A percentile compares a stretch with the other conserved stretches of the same genome.
These are phyloP conservation scores for Corrigiola litoralis DNA, from an alignment of 179 eudicot genomes.

Conservation along the genomic window DNA sequence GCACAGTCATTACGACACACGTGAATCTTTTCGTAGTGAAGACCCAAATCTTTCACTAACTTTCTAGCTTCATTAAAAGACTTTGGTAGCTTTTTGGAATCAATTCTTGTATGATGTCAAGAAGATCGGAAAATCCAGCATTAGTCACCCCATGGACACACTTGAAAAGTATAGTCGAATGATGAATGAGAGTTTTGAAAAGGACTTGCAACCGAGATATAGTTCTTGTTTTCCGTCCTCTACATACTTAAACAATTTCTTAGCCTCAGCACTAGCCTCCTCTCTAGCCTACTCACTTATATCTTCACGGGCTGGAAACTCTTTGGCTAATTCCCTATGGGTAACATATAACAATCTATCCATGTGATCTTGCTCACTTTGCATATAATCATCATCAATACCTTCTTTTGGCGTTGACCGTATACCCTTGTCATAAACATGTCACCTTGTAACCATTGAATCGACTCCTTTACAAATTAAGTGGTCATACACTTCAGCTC, in stretches of 20 bases:
- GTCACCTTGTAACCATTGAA: too few relatives aligned
- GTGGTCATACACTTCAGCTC: too few relatives aligned
- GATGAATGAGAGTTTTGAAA: neutral
- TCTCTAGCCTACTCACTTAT: neutral
- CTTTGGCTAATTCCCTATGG: too few relatives aligned
- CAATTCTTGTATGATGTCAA: neutral
- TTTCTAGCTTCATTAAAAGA: neutral
- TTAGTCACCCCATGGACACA: neutral
- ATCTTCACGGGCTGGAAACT: neutral
- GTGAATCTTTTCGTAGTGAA: too few relatives aligned
- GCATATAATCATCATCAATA: too few relatives aligned
- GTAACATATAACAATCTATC: too few relatives aligned
- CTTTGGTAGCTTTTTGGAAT: neutral
- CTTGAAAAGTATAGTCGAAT: neutral
- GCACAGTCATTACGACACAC: neutral
- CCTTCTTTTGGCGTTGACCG: too few relatives aligned
- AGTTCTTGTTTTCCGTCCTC: conserved; percentile 1
- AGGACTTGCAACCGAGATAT: neutral
- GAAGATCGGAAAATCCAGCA: neutral
- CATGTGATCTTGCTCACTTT: too few relatives aligned
- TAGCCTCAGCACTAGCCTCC: neutral
- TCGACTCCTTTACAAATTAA: too few relatives aligned
- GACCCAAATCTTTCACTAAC: neutral
- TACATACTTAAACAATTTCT: neutral
- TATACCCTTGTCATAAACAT: too few relatives aligned